These are phyloP conservation scores for Parsonsia alboflavescens DNA, from an alignment of 257 asterid genomes.

Conservation along the genomic window DNA sequence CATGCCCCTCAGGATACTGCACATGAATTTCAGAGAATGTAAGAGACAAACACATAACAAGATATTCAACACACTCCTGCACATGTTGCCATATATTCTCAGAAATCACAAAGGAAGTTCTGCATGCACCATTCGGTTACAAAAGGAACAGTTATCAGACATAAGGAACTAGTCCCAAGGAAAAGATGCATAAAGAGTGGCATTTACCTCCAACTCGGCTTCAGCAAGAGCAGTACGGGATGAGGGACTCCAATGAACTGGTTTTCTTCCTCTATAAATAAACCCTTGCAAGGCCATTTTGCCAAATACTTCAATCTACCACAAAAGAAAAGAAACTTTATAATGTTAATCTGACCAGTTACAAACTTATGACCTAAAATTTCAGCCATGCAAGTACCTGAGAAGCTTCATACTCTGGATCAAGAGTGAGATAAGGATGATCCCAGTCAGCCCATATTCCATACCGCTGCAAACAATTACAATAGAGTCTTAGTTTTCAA, in stretches of 20 bases:
- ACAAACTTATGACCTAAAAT: background rate
- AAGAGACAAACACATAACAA: background rate
- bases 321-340: background rate
- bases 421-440: slow-evolving; percentile 92
- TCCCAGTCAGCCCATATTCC: slow-evolving; percentile 99
- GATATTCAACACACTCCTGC: background rate
- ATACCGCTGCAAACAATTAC: slow-evolving; percentile 52
- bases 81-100: background rate
- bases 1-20: slow-evolving; percentile 98
- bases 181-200: slow-evolving; percentile 14
- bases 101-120: background rate
- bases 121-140: background rate
- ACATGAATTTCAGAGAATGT: slow-evolving; percentile 25
- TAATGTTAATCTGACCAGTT: background rate
- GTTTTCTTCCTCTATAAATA: slow-evolving; percentile 94
- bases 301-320: slow-evolving; percentile 92
- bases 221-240: slow-evolving; percentile 98
- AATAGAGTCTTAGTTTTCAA: slow-evolving; percentile 17
- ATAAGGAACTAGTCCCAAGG: background rate
- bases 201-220: slow-evolving; percentile 91
- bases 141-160: background rate
- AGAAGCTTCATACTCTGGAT: slow-evolving; percentile 99
- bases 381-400: slow-evolving; percentile 51
- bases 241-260: slow-evolving; percentile 99
- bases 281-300: slow-evolving; percentile 84